A percentile compares a stretch with the other conserved stretches of the same genome.
These are phyloP conservation scores for Boletus eberwhitei DNA, from an alignment of 768 basidiomycete species.

Conservation along the genomic window DNA sequence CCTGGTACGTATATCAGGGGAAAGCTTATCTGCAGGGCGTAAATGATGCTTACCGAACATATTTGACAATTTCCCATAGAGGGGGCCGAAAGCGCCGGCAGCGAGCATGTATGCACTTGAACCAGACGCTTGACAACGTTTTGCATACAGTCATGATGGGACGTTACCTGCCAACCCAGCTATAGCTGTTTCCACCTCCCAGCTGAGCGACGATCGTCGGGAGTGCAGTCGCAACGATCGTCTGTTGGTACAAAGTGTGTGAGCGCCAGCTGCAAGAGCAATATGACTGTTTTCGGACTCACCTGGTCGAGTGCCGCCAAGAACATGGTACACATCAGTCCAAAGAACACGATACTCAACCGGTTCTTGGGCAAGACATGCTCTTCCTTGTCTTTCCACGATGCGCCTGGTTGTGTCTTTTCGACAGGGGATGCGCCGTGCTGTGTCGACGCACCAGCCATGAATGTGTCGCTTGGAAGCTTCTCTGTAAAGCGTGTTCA, in stretches of 20 bases:
- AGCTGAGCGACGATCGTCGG: constrained; percentile 69
- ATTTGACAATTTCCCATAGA: constrained; percentile 79
- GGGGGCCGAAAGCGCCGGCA: constrained; percentile 60
- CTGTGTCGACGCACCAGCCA: constrained; percentile 2
- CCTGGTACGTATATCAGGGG: constrained; percentile 33
- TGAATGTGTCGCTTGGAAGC: too few species aligned
- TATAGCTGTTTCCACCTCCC: constrained; percentile 59
- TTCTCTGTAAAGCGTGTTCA: neutral
- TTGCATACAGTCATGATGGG: neutral
- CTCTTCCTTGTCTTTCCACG: constrained; percentile 54
- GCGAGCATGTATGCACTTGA: constrained; percentile 75
- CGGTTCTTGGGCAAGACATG: constrained; percentile 46
- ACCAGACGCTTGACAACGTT: neutral
- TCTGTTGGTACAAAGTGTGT: constrained; percentile 38
- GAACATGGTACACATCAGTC: constrained; percentile 29
- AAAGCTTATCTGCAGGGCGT: constrained; percentile 13
- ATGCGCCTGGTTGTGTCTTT: constrained; percentile 41
- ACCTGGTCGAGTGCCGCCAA: constrained; percentile 62
- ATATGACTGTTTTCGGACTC: constrained; percentile 1
- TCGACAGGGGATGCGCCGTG: neutral
- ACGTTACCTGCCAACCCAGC: constrained; percentile 69
- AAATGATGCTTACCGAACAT: constrained; percentile 36
- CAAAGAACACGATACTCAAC: constrained; percentile 25
- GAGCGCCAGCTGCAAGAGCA: neutral
- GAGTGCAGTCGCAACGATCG: constrained; percentile 71